phyloP scores from a whole-genome alignment of 2,329 filamentous ascomycete species.

The Allantophomopsis lycopodina region DNA sequence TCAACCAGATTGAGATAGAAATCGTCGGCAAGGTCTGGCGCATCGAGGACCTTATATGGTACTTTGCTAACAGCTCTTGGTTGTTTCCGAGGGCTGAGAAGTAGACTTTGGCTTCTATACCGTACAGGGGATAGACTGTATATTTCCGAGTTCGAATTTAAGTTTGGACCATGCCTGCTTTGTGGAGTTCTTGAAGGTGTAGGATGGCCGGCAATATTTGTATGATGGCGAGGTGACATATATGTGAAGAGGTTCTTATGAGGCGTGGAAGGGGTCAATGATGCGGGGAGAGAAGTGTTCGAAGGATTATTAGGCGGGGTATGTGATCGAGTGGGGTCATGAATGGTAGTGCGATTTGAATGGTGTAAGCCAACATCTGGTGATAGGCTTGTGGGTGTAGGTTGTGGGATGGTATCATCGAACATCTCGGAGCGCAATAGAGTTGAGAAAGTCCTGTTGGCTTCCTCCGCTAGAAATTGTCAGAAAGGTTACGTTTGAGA shows the following conservation, averaged over 20 bases:
- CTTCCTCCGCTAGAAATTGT: constrained; percentile 62
- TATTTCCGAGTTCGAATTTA: constrained; percentile 82
- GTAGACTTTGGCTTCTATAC: constrained; percentile 83
- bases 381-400: constrained; percentile 48
- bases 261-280: constrained; percentile 82
- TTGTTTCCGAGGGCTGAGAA: constrained; percentile 79
- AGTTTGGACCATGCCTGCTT: constrained; percentile 73
- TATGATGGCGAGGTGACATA: constrained; percentile 58
- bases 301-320: constrained; percentile 63
- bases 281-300: constrained; percentile 50
- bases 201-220: constrained; percentile 61
- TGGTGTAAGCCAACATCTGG: constrained; percentile 38
- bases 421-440: constrained; percentile 86
- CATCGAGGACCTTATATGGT: constrained; percentile 94
- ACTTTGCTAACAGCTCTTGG: constrained; percentile 89
- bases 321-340: constrained; percentile 59
- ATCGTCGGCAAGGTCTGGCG: constrained; percentile 89
- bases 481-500: constrained; percentile 10
- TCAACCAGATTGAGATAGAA: constrained; percentile 97
- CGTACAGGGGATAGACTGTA: constrained; percentile 94
- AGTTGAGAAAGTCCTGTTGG: constrained; percentile 82
- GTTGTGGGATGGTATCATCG: constrained; percentile 76
- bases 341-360: constrained; percentile 37
- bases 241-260: constrained; percentile 97
- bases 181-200: constrained; percentile 84